Evolutionary conservation across 202 grass and related monocot genomes (phyloP).

Genomic region (Brachypodium distachyon): DNA sequence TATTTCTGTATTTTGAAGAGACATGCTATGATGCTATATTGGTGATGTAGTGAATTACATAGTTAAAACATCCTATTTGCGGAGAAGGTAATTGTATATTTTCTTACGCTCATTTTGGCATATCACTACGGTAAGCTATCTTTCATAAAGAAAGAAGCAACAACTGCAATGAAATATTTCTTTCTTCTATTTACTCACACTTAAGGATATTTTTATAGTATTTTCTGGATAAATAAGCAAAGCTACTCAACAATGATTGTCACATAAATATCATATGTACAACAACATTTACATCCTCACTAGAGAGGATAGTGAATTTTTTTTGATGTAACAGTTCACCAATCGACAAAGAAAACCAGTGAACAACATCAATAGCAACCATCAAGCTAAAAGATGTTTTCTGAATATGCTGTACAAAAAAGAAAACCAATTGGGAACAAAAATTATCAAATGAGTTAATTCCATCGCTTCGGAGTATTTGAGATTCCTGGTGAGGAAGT

Average conservation of each 20-base stretch:
- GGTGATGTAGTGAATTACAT: background rate
- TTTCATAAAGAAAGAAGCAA: background rate
- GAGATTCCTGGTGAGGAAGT: slow-evolving; percentile 36
- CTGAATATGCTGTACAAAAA: slow-evolving; percentile 27
- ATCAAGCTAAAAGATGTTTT: background rate
- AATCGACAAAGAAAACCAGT: background rate
- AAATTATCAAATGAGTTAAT: slow-evolving; percentile 35
- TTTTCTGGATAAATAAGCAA: too few relatives aligned
- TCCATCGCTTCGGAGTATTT: slow-evolving; percentile 38
- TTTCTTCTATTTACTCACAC: background rate
- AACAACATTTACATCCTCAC: slow-evolving; percentile 14
- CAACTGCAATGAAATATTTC: background rate
- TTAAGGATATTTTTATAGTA: too few relatives aligned
- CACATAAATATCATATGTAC: slow-evolving; percentile 4
- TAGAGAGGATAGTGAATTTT: background rate
- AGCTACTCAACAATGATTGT: background rate
- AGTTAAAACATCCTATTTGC: background rate
- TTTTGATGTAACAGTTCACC: background rate
- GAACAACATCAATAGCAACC: background rate
- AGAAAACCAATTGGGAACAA: slow-evolving; percentile 3
- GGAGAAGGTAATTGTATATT: background rate
- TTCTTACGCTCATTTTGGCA: background rate
- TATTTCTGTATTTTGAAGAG: background rate
- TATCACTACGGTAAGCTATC: background rate
- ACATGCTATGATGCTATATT: background rate